Evolutionary conservation across 768 basidiomycete genomes (phyloP).

Genomic region (Cystofilobasidium capitatum): DNA sequence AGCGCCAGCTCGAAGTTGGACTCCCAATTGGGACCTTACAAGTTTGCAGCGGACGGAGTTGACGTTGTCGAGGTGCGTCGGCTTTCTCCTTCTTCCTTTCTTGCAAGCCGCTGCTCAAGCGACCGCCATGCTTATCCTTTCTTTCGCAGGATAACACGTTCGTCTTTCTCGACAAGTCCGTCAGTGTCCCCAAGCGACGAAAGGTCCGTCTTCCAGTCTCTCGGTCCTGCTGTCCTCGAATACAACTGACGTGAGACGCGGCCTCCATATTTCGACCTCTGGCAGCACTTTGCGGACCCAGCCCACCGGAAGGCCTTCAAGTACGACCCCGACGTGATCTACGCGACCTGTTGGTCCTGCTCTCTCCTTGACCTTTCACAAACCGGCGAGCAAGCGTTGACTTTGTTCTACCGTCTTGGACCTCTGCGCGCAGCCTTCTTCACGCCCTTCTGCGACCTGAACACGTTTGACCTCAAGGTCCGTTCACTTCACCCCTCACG

Average conservation of each 20-base stretch:
- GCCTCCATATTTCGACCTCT: too few species aligned
- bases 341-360: constrained; percentile 18
- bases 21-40: constrained; percentile 22
- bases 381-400: background rate
- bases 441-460: constrained; percentile 22
- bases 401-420: constrained; percentile 9
- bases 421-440: constrained; percentile 28
- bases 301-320: constrained; percentile 27
- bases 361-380: background rate
- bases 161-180: constrained; percentile 30
- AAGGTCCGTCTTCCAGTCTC: too few species aligned
- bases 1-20: constrained; percentile 20
- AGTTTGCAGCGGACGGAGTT: constrained; percentile 13
- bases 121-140: too few species aligned
- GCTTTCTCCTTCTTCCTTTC: background rate
- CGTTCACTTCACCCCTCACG: background rate
- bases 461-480: constrained; percentile 12
- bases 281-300: constrained; percentile 27
- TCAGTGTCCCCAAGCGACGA: constrained; percentile 28
- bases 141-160: constrained; percentile 29
- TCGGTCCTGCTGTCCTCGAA: too few species aligned
- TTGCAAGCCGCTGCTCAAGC: too few species aligned
- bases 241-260: too few species aligned
- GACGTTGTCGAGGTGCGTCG: constrained; percentile 20
- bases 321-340: constrained; percentile 30